Conservation (phyloP, 1,284 basidiomycete genomes). For the Puccinia coronata region DNA sequence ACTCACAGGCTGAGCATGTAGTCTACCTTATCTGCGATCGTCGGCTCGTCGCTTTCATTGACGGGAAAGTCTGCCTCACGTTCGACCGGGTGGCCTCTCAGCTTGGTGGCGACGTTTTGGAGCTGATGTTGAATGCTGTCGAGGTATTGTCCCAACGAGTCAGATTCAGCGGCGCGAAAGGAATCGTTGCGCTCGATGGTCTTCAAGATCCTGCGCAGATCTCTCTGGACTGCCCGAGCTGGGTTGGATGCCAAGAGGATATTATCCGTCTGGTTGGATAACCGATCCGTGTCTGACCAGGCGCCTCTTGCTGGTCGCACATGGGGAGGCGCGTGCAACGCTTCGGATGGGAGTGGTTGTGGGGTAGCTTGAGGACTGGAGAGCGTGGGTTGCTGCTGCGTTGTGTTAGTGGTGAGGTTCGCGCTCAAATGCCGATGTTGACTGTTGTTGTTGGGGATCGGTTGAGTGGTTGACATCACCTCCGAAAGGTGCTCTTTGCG, state of each 20-base stretch:
- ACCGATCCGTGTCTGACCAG: slow-evolving; percentile 47
- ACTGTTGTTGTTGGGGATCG: not conserved
- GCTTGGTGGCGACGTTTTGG: slow-evolving; percentile 44
- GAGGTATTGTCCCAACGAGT: slow-evolving; percentile 48
- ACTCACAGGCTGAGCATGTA: slow-evolving; percentile 52
- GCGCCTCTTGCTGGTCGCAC: slow-evolving; percentile 26
- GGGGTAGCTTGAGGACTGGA: not conserved
- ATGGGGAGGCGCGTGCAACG: not conserved
- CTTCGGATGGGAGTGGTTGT: not conserved
- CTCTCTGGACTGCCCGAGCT: slow-evolving; percentile 42
- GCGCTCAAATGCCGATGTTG: not conserved
- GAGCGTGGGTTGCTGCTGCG: not conserved
- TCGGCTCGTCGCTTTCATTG: slow-evolving; percentile 48
- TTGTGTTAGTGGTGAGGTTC: not conserved
- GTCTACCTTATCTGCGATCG: slow-evolving; percentile 52
- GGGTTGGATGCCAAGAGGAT: slow-evolving; percentile 14
- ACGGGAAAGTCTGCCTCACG: slow-evolving; percentile 26
- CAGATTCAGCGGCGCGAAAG: slow-evolving; percentile 35
- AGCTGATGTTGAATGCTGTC: slow-evolving; percentile 52
- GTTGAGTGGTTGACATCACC: not conserved
- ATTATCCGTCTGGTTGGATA: slow-evolving; percentile 47
- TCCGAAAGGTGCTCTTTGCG: slow-evolving; percentile 27
- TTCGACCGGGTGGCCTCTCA: slow-evolving; percentile 46
- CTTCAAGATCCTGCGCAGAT: slow-evolving; percentile 49
- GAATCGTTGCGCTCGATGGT: slow-evolving; percentile 50